Conservation (phyloP, 2,329 filamentous ascomycete species). For the Neoascochyta sp. region DNA sequence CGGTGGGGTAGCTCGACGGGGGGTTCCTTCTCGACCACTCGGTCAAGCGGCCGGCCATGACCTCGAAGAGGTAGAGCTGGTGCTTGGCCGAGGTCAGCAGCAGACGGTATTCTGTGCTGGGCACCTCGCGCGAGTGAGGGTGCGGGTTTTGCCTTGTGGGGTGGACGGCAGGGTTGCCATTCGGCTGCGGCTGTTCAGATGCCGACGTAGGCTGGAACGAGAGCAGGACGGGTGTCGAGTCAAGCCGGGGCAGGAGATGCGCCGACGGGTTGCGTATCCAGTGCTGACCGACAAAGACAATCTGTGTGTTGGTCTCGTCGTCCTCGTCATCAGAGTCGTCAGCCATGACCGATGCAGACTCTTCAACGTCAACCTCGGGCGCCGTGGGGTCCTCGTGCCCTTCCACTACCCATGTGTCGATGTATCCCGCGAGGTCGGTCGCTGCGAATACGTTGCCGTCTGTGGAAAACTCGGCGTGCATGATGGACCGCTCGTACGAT, state of each 20-base stretch:
- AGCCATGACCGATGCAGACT: slow-evolving; percentile 23
- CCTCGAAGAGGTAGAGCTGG: slow-evolving; percentile 74
- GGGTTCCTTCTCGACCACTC: slow-evolving; percentile 85
- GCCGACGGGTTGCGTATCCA: slow-evolving; percentile 75
- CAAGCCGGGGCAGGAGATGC: slow-evolving; percentile 45
- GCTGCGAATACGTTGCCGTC: slow-evolving; percentile 76
- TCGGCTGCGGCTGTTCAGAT: slow-evolving; percentile 26
- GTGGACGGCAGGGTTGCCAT: slow-evolving; percentile 49
- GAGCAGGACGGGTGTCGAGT: slow-evolving; percentile 45
- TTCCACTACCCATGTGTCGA: slow-evolving; percentile 80
- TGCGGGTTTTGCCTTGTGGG: slow-evolving; percentile 50
- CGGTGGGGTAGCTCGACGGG: slow-evolving; percentile 66
- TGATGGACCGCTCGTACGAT: slow-evolving; percentile 73
- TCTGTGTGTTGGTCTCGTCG: slow-evolving; percentile 39
- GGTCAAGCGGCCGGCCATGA: slow-evolving; percentile 70
- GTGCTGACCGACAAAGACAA: slow-evolving; percentile 56
- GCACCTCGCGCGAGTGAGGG: slow-evolving; percentile 54
- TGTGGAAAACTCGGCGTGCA: slow-evolving; percentile 70
- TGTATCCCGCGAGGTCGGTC: slow-evolving; percentile 76
- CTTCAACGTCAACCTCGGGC: slow-evolving; percentile 39
- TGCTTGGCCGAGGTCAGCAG: slow-evolving; percentile 62
- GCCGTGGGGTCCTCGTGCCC: slow-evolving; percentile 51
- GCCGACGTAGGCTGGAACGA: slow-evolving; percentile 44
- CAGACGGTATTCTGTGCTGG: slow-evolving; percentile 53
- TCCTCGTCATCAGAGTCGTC: slow-evolving; percentile 48